Base-by-base conservation (phyloP, 75 land plant species). In the Azolla pinnata region DNA sequence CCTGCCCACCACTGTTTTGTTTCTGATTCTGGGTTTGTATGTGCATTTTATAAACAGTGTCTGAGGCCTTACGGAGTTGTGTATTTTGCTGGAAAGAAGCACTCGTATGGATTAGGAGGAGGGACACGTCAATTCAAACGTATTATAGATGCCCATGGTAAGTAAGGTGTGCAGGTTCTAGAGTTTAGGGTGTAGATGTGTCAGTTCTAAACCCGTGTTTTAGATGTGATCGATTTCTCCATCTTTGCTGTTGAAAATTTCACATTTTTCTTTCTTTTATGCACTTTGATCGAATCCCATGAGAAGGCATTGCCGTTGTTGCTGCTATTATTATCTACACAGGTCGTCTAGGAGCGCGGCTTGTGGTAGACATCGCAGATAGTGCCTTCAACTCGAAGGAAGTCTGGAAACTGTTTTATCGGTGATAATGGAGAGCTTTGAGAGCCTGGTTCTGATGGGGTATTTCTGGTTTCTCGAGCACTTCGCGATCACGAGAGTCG, bases 31-130 rank as follows among this genome's bases (percentile, higher is more conserved):
- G n/a, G 24, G 4, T 65, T 10, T 16, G 9, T 17, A 47, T 55
- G 5, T 59, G 17, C 44, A 25, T 38, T 52, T 60, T 45, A 29
- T 54, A 56, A 50, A 53, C 76, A 92, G 98, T 79, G 90, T 52
- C 52, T 85, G 40, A 67, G 76, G 21, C 56, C 60, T 29, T 57
- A 79, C 72, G 96, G 90, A 71, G 88, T 83, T 9, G 69, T 85
- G 9, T 95, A 95, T 60, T 40, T 90, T 77, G 90, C 99, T 34
- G 99, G 75, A 59, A 95, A 95, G 64, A 95, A 83, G 57, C 78
- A 95, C 67, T 95, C 89, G 54, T 90, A 86, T 79, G 97, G 87
- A 2, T 69, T 61, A 33, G 96, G 96, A 24, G 99, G 99, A 8
- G 91, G 91, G 40, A 83, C 99, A 7, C 71, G 91, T 17, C 81